phyloP scores from a whole-genome alignment of 1,139 yeast species.

The Yamadazyma triangularis region DNA sequence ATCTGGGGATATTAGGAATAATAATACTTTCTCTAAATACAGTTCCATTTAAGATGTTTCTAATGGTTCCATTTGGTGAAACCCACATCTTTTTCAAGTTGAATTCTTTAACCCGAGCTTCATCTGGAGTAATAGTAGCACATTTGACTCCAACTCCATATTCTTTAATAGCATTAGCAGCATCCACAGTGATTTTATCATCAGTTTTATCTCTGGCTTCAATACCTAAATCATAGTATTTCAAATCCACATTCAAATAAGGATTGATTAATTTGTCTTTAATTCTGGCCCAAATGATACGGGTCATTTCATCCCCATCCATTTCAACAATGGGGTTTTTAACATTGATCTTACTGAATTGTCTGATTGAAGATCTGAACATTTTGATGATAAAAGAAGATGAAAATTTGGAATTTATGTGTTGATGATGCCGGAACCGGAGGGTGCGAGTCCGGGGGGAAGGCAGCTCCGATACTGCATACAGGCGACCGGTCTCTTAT shows the following conservation, averaged over 20 bases:
- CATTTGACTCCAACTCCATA: constrained; percentile 82
- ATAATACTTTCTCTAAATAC: constrained; percentile 83
- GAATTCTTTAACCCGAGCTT: constrained; percentile 73
- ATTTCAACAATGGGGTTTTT: constrained; percentile 72
- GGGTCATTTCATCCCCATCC: constrained; percentile 86
- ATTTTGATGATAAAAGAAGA: too few relatives aligned
- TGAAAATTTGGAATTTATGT: too few relatives aligned
- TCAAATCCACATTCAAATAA: constrained; percentile 65
- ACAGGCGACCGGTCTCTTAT: too few relatives aligned
- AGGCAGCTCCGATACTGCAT: too few relatives aligned
- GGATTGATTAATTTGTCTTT: constrained; percentile 68
- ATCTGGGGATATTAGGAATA: constrained; percentile 70
- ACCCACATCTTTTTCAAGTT: constrained; percentile 78
- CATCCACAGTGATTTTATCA: constrained; percentile 69
- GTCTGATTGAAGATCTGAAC: neutral
- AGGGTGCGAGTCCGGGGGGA: too few relatives aligned
- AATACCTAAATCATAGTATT: constrained; percentile 72
- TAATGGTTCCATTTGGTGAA: constrained; percentile 80
- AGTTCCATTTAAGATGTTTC: constrained; percentile 79
- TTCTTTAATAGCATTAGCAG: constrained; percentile 70
- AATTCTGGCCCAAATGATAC: constrained; percentile 77
- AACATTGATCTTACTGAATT: constrained; percentile 52
- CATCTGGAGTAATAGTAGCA: constrained; percentile 86
- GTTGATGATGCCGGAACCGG: too few relatives aligned
- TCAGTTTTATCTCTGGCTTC: constrained; percentile 67